Percentiles rank a stretch among this genome's conserved stretches.
phyloP scores from a whole-genome alignment of 2,329 filamentous ascomycete genomes.

The Metarhizium humberi region DNA sequence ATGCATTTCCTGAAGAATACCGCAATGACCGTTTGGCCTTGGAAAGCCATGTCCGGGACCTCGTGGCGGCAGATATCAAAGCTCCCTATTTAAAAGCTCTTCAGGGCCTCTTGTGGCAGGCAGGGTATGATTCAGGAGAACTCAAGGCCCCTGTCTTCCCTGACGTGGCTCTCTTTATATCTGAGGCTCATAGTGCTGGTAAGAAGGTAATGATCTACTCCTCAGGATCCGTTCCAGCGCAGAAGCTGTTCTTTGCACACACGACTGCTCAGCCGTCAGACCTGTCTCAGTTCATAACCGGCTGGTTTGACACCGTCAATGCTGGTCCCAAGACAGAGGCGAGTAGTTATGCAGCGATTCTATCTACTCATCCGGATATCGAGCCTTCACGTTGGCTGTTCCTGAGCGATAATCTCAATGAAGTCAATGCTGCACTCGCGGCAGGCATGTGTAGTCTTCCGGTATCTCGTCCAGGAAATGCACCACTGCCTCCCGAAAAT shows the following conservation, averaged over 20 bases:
- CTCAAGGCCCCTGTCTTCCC: conserved; percentile 65
- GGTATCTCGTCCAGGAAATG: conserved; percentile 62
- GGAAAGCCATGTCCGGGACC: conserved; percentile 57
- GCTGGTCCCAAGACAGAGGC: conserved; percentile 64
- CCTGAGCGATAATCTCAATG: conserved; percentile 68
- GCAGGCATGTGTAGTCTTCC: conserved; percentile 56
- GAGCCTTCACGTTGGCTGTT: conserved; percentile 56
- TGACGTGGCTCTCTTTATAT: conserved; percentile 59
- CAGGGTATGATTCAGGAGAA: conserved; percentile 60
- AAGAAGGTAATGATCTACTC: conserved; percentile 68
- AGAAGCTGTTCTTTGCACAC: conserved; percentile 70
- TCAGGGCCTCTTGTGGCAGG: conserved; percentile 70
- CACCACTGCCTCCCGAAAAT: conserved; percentile 44
- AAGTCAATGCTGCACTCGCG: conserved; percentile 52
- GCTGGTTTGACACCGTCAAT: conserved; percentile 74
- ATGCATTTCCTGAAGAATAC: conserved; percentile 60
- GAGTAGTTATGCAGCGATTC: conserved; percentile 59
- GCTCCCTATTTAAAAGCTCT: conserved; percentile 68
- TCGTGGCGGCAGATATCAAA: conserved; percentile 66
- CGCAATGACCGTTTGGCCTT: conserved; percentile 49
- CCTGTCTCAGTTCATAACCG: conserved; percentile 47
- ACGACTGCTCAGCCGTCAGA: conserved; percentile 50
- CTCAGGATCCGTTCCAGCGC: conserved; percentile 69
- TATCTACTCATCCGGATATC: conserved; percentile 31
- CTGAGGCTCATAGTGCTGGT: conserved; percentile 45